Evolutionary conservation across 305 asterid genomes (phyloP), one percentile per base, ranked within the genome.

Genomic region (Fraxinus greggii): DNA sequence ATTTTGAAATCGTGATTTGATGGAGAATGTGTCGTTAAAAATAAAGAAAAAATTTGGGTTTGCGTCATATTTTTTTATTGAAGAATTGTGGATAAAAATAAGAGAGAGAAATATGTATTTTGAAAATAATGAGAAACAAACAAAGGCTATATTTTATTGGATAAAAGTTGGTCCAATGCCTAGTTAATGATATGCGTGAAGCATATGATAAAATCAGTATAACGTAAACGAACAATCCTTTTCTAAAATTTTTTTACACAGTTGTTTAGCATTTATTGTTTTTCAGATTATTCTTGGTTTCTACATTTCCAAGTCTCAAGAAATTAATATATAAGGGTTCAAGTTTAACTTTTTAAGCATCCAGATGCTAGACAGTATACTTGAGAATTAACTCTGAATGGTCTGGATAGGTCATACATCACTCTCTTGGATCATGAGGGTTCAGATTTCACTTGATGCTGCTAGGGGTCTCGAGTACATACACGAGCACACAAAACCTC

Each of bases 401-500:
- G n/a, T 88, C 77, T 82, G 79, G 73, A 61, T 80, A 95, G 99
- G 98, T 51, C 95, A 95, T 85, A 93, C 98, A 40, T 86, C 97
- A 5, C 85, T 95, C 31, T 94, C 99, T 8, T 94, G 99, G 99
- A 92, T 93, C 80, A 85, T 88, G 97, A 92, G 99, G 88, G 89
- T 95, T 81, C 98, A 94, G 85, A 93, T 95, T 86, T 97, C 97
- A 28, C 97, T 95, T 12, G 99, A 94, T 88, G 91, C 99, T 83
- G 98, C 98, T 75, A 87, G 97, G 88, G 99, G 98, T 79, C 81
- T 95, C 38, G 99, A 95, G 85, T 95, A 95, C 88, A 90, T 95
- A 87, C 98, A 95, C 6, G 99, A 94, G 84, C 98, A 95, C 93
- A 95, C 99, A 1, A 94, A 92, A 79, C 98, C 98, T 81, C 99